Evolutionary conservation across 2,329 filamentous ascomycete species (phyloP).

Genomic region (Microcyclospora pomicola): DNA sequence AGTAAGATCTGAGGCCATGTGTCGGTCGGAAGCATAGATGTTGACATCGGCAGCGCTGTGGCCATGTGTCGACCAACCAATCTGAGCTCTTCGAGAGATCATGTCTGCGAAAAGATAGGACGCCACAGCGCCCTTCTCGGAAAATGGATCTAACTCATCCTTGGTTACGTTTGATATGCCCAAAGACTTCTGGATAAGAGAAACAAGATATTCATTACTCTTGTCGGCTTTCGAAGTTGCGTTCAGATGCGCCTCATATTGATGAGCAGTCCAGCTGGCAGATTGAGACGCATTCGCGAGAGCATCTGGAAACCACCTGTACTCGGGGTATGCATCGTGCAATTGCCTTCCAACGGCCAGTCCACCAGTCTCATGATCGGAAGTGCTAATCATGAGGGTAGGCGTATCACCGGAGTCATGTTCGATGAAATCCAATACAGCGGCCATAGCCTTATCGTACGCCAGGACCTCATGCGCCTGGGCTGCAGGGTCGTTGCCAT

Average conservation of each 20-base stretch:
- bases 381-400: conserved; percentile 74
- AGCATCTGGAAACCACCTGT: conserved; percentile 69
- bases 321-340: conserved; percentile 48
- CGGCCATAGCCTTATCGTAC: conserved; percentile 75
- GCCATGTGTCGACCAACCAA: conserved; percentile 90
- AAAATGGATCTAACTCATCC: conserved; percentile 54
- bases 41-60: conserved; percentile 87
- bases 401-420: conserved; percentile 49
- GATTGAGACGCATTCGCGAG: conserved; percentile 68
- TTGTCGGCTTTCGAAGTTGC: conserved; percentile 29
- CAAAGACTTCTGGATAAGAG: conserved; percentile 55
- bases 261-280: conserved; percentile 52
- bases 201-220: conserved; percentile 47
- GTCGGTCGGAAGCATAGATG: conserved; percentile 69
- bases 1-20: conserved; percentile 46
- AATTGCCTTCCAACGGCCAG: conserved; percentile 66
- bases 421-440: conserved; percentile 73
- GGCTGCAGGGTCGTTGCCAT: conserved; percentile 42
- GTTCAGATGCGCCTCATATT: conserved; percentile 47
- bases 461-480: conserved; percentile 76
- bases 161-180: conserved; percentile 63
- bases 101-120: conserved; percentile 64
- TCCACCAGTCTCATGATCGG: conserved; percentile 92
- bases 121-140: conserved; percentile 40
- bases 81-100: conserved; percentile 71